phyloP scores from a whole-genome alignment of 129 eudicot genomes.

The Solidago caesia region DNA sequence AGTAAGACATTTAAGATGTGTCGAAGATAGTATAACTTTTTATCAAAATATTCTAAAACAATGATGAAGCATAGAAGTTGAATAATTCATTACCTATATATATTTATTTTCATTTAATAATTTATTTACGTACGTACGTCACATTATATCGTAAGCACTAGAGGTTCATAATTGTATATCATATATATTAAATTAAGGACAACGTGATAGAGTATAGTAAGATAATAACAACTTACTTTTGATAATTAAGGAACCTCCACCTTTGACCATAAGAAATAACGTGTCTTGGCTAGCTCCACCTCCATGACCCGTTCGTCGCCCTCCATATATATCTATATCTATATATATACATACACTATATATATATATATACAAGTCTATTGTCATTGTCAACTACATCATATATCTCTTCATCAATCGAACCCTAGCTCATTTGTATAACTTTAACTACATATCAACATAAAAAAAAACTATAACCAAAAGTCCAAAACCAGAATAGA shows the following conservation, averaged over 20 bases:
- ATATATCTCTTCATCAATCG: background rate
- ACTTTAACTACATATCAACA: background rate
- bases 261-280: slow-evolving; percentile 27
- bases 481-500: background rate
- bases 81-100: too few relatives aligned
- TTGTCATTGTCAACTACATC: background rate
- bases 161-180: too few relatives aligned
- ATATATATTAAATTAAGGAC: background rate
- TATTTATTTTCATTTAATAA: too few relatives aligned
- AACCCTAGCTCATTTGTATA: background rate
- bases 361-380: too few relatives aligned
- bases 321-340: background rate
- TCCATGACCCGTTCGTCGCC: slow-evolving; percentile 21
- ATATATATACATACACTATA: background rate
- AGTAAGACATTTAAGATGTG: too few relatives aligned
- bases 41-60: too few relatives aligned
- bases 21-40: too few relatives aligned
- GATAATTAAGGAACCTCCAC: slow-evolving; percentile 19
- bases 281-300: slow-evolving; percentile 9
- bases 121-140: too few relatives aligned
- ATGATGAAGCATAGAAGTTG: too few relatives aligned
- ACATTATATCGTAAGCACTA: too few relatives aligned
- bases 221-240: slow-evolving; percentile 13
- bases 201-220: slow-evolving; percentile 6
- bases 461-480: too few relatives aligned